phyloP scores from a whole-genome alignment of 2,329 filamentous ascomycete species.

The Monilinia fructigena region DNA sequence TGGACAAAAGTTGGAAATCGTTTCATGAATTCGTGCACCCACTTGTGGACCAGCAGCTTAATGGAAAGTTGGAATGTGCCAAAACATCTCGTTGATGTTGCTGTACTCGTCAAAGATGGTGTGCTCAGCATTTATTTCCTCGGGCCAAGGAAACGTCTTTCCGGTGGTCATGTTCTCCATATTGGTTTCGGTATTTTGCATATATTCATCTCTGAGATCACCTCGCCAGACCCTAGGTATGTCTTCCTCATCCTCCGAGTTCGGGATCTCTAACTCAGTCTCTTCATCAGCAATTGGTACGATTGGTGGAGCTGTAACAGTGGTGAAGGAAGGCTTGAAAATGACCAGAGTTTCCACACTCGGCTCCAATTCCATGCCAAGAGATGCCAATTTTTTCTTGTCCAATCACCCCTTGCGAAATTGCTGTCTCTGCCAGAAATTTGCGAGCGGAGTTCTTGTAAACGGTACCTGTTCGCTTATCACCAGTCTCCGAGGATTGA shows the following conservation, averaged over 20 bases:
- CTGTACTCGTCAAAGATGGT: neutral
- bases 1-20: too few relatives aligned
- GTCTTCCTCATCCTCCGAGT: neutral
- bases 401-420: neutral
- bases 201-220: neutral
- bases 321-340: neutral
- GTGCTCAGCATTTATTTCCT: neutral
- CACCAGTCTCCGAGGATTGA: neutral
- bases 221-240: conserved; percentile 1
- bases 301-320: neutral
- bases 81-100: neutral
- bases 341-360: neutral
- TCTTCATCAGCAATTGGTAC: neutral
- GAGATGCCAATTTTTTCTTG: neutral
- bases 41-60: neutral
- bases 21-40: neutral
- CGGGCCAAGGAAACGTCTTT: neutral
- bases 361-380: neutral
- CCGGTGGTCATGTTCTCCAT: neutral
- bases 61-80: neutral
- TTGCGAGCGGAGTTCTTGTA: neutral
- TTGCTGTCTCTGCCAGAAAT: neutral
- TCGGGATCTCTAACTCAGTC: neutral
- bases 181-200: neutral
- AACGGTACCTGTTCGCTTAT: neutral